Base-by-base conservation (phyloP, 2,329 filamentous ascomycete species). In the Fusarium sp. region DNA sequence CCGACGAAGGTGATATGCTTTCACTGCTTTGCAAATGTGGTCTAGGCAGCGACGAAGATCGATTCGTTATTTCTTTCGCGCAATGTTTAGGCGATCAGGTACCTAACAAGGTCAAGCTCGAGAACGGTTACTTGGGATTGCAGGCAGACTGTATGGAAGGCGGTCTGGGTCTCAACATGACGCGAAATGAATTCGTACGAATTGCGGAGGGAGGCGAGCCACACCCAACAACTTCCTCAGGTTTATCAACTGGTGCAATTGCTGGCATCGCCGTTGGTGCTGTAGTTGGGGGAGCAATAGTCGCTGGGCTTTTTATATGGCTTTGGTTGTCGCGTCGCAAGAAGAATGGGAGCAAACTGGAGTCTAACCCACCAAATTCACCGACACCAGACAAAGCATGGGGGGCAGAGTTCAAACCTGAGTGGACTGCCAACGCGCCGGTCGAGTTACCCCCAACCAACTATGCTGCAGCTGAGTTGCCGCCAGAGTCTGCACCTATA, bases 361-460 rank as follows among this genome's bases (percentile, higher is more conserved):
- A 50, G 5, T 34, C 46, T 18, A 50, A 34, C 6, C 16, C 19
- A 6, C 16, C 30, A 0, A 34, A 8, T 10, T 50, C 11, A 2
- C 46, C 19, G 1, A 14, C 25, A 3, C 46, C 11, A 9, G 19
- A 14, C 11, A 50, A 25, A 21, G 2, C 14, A n/a, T 34, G 28
- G 46, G 21, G 3, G 0, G 12, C 46, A 2, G 46, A 50, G 19
- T 50, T 50, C 8, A 50, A 50, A 6, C 46, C 19, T 3, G 46
- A 34, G 7, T 50, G 46, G 19, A 50, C 46, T 50, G 46, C 30
- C 30, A 50, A 50, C 4, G 30, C 30, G 11, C 46, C 30, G 6
- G 46, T n/a, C 5, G 19, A 50, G 7, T 25, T 34, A 7, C 30
- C 46, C 4, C 30, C 46, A 10, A 50, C 7, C 4, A 34, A 25